phyloP scores from a whole-genome alignment of 2,329 filamentous ascomycete species.

The Elsinoe ampelina region DNA sequence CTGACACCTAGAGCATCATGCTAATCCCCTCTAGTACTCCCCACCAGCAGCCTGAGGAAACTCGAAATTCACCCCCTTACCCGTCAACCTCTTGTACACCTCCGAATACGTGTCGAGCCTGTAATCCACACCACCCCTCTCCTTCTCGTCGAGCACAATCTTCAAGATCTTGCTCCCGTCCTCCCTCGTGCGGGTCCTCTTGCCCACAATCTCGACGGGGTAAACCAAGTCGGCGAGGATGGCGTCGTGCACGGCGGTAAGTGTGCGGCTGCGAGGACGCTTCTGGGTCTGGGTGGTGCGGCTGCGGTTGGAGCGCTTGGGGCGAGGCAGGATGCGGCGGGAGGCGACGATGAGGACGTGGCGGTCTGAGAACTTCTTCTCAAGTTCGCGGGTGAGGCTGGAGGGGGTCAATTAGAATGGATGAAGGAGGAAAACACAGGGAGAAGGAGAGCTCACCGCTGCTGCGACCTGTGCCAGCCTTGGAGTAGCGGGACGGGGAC shows the following conservation, averaged over 20 bases:
- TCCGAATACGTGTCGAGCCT: conserved; percentile 98
- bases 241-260: conserved; percentile 97
- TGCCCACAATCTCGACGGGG: conserved; percentile 99
- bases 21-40: conserved; percentile 49
- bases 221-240: conserved; percentile 97
- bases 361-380: conserved; percentile 99
- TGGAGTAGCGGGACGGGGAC: conserved; percentile 97
- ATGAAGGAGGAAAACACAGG: not conserved
- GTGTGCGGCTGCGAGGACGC: conserved; percentile 93
- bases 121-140: conserved; percentile 98
- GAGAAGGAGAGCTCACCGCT: conserved; percentile 63
- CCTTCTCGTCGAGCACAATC: conserved; percentile 99
- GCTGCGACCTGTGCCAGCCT: conserved; percentile 99
- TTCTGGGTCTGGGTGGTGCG: conserved; percentile 97
- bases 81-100: conserved; percentile 97
- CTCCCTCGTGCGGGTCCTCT: conserved; percentile 97
- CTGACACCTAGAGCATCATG: not conserved
- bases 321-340: conserved; percentile 95
- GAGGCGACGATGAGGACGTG: conserved; percentile 98
- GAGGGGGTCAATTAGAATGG: conserved; percentile 4
- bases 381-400: conserved; percentile 98
- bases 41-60: conserved; percentile 82
- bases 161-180: conserved; percentile 98
- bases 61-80: conserved; percentile 94
- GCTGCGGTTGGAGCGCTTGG: conserved; percentile 94